Conservation (phyloP, 2,329 filamentous ascomycete species). For the Hymenoscyphus repandus region DNA sequence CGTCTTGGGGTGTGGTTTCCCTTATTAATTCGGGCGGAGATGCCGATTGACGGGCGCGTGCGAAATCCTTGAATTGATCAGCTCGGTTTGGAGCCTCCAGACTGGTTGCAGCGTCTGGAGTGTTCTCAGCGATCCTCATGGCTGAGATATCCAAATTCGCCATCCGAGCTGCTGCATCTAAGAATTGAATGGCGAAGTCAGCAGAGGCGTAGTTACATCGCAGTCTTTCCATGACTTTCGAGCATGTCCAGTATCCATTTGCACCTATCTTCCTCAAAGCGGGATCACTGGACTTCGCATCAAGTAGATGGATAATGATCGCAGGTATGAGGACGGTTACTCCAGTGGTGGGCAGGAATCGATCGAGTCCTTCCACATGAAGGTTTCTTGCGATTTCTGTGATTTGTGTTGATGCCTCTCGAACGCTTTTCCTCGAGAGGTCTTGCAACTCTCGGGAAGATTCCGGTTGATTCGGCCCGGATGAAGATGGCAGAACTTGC, state of each 20-base stretch:
- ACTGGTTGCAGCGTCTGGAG: too few species aligned
- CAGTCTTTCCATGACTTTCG: constrained; percentile 83
- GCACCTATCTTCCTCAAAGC: constrained; percentile 68
- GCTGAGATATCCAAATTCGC: constrained; percentile 54
- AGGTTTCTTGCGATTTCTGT: constrained; percentile 78
- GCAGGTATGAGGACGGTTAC: constrained; percentile 88
- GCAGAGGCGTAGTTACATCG: constrained; percentile 88
- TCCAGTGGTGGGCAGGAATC: constrained; percentile 79
- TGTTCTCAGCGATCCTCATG: not conserved
- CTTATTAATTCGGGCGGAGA: too few species aligned
- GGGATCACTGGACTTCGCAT: constrained; percentile 79
- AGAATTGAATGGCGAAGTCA: constrained; percentile 92
- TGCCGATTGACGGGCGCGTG: too few species aligned
- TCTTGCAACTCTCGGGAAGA: constrained; percentile 69
- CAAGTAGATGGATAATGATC: constrained; percentile 88
- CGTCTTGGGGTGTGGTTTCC: too few species aligned
- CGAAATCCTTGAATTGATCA: too few species aligned
- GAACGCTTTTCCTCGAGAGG: constrained; percentile 74
- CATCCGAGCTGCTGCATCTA: constrained; percentile 88
- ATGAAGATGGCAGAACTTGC: constrained; percentile 75
- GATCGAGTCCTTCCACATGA: constrained; percentile 66
- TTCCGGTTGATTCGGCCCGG: constrained; percentile 38
- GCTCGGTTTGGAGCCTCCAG: too few species aligned
- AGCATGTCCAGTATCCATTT: constrained; percentile 82
- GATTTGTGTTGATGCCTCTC: constrained; percentile 78